Base-by-base conservation (phyloP, 768 basidiomycete genomes). In the Obba rivulosa region DNA sequence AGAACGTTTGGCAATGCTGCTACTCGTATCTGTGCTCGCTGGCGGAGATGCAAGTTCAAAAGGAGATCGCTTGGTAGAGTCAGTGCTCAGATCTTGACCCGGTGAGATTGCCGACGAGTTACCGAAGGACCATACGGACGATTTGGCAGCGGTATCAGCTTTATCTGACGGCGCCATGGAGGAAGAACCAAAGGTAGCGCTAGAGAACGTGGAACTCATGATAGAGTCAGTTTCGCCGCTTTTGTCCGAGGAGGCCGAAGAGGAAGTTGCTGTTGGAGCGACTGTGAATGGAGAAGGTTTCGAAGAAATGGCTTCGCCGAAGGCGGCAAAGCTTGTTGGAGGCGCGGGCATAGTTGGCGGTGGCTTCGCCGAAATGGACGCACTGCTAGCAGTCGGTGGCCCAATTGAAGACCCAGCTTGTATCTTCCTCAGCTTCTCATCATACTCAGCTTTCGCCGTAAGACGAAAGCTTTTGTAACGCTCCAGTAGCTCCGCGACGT, bases 401-500 rank as follows among this genome's bases (percentile, higher is more conserved):
- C 41, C n/a, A 10, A 11, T 40, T 8, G 54, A 34, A 2, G 31
- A 21, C 11, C 40, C 16, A 31, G 7, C 13, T 31, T 31, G 28
- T 13, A 31, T 7, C 28, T 31, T 31, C 39, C 37, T 47, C 13
- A 45, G 17, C 25, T 53, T 61, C 10, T 57, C 55, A 41, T 85
- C 79, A 52, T 73, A 81, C 20, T 82, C 77, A 41, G 74, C 73
- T 60, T 82, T 78, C 9, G 81, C 73, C 31, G 71, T 68, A 23
- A 69, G 62, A 4, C 87, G 78, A 20, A 79, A 58, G 16, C 66
- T 68, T 58, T 73, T 81, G 65, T 90, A 90, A 37, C 72, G 72
- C 50, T 80, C 77, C 8, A 85, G 55, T 4, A 83, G 49, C 24
- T 67, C 62, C n/a, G 74, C 66, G 10, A 87, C 60, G 52, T 90